Conservation (phyloP, 768 basidiomycete species). For the Suillus occidentalis region DNA sequence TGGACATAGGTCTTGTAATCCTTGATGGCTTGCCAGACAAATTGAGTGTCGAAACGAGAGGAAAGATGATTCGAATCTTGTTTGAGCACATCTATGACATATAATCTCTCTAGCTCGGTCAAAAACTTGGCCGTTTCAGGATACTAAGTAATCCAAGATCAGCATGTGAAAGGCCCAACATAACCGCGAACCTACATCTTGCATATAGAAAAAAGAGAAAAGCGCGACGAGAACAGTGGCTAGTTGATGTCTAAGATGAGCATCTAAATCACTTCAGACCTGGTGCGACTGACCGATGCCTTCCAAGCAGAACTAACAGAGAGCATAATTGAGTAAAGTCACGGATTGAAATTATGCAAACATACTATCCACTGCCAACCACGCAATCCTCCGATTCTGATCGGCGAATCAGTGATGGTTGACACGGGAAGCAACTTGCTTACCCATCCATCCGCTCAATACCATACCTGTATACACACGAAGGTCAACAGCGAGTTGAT, state of each 20-base stretch:
- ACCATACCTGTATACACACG: conserved; percentile 29
- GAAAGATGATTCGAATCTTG: conserved; percentile 45
- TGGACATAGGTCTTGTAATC: conserved; percentile 45
- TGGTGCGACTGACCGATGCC: conserved; percentile 23
- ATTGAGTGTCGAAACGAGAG: conserved; percentile 43
- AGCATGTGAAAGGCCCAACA: not conserved
- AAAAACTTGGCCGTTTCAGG: conserved; percentile 61
- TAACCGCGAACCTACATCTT: conserved; percentile 42
- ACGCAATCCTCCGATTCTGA: conserved; percentile 27
- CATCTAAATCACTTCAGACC: not conserved
- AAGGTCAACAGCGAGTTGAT: not conserved
- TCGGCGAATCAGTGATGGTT: not conserved
- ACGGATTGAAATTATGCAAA: not conserved
- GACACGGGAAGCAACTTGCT: conserved; percentile 24
- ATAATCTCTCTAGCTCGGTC: conserved; percentile 41
- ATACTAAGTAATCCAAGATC: conserved; percentile 35
- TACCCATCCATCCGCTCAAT: conserved; percentile 36
- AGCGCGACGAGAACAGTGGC: conserved; percentile 22
- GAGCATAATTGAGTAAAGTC: not conserved
- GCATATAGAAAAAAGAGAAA: conserved; percentile 48
- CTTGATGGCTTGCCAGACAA: conserved; percentile 47
- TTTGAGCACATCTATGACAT: conserved; percentile 41
- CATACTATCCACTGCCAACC: conserved; percentile 41
- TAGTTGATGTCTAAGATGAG: conserved; percentile 8
- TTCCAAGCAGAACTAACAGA: conserved; percentile 32